Percentiles rank a stretch among this genome's conserved stretches.
phyloP scores from a whole-genome alignment of 768 basidiomycete genomes.

The Boletus reticulatus region DNA sequence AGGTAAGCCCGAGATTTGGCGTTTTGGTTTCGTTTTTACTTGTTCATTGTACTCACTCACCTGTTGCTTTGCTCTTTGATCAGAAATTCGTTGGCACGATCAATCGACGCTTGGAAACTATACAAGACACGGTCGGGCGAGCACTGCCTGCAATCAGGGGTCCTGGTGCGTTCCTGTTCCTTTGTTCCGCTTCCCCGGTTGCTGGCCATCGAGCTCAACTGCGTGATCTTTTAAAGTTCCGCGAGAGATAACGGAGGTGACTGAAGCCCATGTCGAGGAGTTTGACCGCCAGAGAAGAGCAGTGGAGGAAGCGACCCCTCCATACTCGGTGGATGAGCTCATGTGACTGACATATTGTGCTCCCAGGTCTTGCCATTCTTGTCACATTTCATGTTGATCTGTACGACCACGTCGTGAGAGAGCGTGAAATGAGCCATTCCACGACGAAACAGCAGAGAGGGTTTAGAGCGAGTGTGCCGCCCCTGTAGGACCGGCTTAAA shows the following conservation, averaged over 20 bases:
- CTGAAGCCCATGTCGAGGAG: constrained; percentile 11
- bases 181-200: not conserved
- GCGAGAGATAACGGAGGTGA: constrained; percentile 9
- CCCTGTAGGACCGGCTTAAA: not conserved
- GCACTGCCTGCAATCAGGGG: constrained; percentile 11
- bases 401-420: not conserved
- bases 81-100: constrained; percentile 12
- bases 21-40: too few species aligned
- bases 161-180: constrained; percentile 1
- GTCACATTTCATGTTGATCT: too few species aligned
- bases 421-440: not conserved
- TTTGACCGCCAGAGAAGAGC: constrained; percentile 1
- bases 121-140: constrained; percentile 10
- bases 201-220: not conserved
- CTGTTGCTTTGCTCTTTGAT: too few species aligned
- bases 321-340: constrained; percentile 12
- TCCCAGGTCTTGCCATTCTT: too few species aligned
- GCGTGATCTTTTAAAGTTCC: constrained; percentile 3
- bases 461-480: not conserved
- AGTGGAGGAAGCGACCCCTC: constrained; percentile 1
- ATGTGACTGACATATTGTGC: not conserved
- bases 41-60: too few species aligned
- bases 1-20: not conserved
- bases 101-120: constrained; percentile 13
- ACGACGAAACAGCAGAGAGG: not conserved